Evolutionary conservation across 176 grass and related monocot genomes (phyloP).

Genomic region (Hordeum marinum): DNA sequence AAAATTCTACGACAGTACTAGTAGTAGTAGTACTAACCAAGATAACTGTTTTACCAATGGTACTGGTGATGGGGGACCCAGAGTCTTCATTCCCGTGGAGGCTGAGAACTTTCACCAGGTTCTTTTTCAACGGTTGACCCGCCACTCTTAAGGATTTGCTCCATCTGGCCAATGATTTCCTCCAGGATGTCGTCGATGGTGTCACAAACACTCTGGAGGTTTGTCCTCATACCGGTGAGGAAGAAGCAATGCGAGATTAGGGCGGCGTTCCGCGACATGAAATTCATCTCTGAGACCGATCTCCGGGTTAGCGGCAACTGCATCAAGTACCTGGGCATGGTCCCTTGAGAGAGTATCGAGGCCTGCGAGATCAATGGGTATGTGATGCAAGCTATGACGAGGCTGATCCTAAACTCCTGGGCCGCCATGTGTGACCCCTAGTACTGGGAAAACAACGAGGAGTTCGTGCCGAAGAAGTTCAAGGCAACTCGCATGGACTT

Average conservation of each 20-base stretch:
- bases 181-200: neutral
- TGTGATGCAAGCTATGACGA: no score
- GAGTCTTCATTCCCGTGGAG: constrained; percentile 5
- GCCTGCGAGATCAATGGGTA: no score
- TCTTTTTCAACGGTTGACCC: neutral
- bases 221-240: neutral
- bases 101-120: constrained; percentile 20
- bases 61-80: neutral
- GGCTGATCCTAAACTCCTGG: no score
- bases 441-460: no score
- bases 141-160: neutral
- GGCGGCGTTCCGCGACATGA: neutral
- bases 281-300: neutral
- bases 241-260: constrained; percentile 9
- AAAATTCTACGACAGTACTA: no score
- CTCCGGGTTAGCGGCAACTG: neutral
- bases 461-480: no score
- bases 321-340: neutral
- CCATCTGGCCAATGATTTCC: constrained; percentile 1
- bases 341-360: no score
- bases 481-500: no score
- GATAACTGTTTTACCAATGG: constrained; percentile 12
- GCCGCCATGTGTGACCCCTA: no score
- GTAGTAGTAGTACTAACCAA: neutral
- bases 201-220: neutral